phyloP scores from a whole-genome alignment of 768 basidiomycete genomes.

The Mycena latifolia region DNA sequence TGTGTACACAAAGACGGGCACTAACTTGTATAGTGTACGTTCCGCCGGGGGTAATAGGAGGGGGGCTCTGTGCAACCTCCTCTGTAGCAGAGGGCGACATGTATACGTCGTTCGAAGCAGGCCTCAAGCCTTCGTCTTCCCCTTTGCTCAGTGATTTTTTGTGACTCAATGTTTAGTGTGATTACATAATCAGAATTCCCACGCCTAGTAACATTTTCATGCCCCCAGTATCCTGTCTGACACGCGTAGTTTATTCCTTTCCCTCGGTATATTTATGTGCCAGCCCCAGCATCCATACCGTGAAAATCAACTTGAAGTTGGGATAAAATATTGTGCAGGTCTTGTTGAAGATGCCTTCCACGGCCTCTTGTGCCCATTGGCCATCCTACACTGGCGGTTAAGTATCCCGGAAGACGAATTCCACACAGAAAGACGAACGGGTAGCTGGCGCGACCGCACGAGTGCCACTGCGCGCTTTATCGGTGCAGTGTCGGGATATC shows the following conservation, averaged over 20 bases:
- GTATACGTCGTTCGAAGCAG: neutral
- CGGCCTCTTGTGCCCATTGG: constrained; percentile 96
- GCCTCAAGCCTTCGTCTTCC: neutral
- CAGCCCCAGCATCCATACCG: constrained; percentile 94
- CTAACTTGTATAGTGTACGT: constrained; percentile 82
- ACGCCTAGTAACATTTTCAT: too few species aligned
- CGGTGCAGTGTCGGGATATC: constrained; percentile 84
- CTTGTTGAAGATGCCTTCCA: constrained; percentile 95
- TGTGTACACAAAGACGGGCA: constrained; percentile 37
- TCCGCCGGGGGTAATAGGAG: constrained; percentile 79
- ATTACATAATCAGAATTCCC: neutral
- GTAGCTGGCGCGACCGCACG: constrained; percentile 90
- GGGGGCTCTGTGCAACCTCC: constrained; percentile 55
- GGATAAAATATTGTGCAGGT: constrained; percentile 87
- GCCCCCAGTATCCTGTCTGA: too few species aligned
- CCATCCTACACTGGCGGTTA: constrained; percentile 70
- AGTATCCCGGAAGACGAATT: neutral
- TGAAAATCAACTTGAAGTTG: constrained; percentile 96
- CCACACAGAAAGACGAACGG: constrained; percentile 61
- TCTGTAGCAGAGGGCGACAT: constrained; percentile 42
- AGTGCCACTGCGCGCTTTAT: constrained; percentile 83
- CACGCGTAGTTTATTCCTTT: too few species aligned
- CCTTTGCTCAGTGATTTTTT: neutral
- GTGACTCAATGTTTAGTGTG: constrained; percentile 16
- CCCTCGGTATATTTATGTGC: constrained; percentile 79